Conservation (phyloP, 2,329 filamentous ascomycete genomes). For the Penicillium decumbens region DNA sequence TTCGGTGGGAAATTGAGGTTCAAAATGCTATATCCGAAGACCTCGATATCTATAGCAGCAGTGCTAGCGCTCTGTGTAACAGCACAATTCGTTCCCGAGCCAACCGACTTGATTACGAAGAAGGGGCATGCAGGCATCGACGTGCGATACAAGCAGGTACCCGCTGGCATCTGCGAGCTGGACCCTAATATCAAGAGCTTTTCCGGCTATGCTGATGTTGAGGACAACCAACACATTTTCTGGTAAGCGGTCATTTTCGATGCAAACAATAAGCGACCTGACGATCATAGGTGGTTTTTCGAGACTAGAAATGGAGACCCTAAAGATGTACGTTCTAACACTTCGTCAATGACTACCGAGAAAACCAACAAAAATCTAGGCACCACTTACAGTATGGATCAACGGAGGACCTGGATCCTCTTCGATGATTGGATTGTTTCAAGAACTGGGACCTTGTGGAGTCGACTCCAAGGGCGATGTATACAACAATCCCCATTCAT, state of each 20-base stretch:
- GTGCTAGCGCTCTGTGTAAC: conserved; percentile 3
- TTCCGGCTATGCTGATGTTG: conserved; percentile 21
- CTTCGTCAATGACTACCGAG: too few species aligned
- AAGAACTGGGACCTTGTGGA: conserved; percentile 32
- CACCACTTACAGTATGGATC: conserved; percentile 25
- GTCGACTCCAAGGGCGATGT: conserved; percentile 17
- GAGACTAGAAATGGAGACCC: conserved; percentile 15
- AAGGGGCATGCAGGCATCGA: conserved; percentile 14
- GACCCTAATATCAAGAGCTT: conserved; percentile 21
- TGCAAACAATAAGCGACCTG: background rate
- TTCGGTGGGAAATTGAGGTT: background rate
- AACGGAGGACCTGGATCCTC: conserved; percentile 27
- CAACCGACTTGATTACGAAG: conserved; percentile 15
- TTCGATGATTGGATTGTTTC: conserved; percentile 35
- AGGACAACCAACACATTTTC: conserved; percentile 20
- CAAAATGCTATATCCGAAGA: conserved; percentile 3
- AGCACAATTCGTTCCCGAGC: conserved; percentile 16
- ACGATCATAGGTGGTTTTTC: conserved; percentile 15
- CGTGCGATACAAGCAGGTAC: conserved; percentile 20
- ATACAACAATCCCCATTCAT: conserved; percentile 23
- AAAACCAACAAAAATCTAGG: background rate
- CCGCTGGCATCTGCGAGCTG: conserved; percentile 19
- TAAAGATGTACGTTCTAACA: conserved; percentile 4
- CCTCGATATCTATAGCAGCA: background rate
- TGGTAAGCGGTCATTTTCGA: conserved; percentile 7